Percentiles rank a stretch among this genome's conserved stretches.
These are phyloP conservation scores for Escovopsis sp. DNA, from an alignment of 2,329 filamentous ascomycete genomes.

Conservation along the genomic window DNA sequence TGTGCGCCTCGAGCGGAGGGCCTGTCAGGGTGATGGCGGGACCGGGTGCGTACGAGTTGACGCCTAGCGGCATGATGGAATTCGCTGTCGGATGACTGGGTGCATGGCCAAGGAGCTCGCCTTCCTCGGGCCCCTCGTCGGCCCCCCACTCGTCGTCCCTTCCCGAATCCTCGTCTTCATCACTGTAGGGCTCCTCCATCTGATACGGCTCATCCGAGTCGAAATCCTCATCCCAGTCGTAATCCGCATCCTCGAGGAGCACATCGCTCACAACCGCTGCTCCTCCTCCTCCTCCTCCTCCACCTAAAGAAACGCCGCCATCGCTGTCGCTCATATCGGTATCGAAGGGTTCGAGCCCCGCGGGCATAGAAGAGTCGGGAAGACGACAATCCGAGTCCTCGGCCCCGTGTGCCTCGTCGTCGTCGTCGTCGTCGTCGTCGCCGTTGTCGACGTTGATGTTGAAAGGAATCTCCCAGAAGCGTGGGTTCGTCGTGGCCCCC, in stretches of 20 bases:
- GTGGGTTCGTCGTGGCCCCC: not conserved
- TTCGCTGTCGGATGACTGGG: too few relatives aligned
- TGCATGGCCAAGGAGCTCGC: too few relatives aligned
- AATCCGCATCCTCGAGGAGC: not conserved
- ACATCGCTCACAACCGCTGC: not conserved
- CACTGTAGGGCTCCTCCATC: not conserved
- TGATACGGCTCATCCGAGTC: not conserved
- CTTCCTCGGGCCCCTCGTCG: too few relatives aligned
- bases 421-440: not conserved
- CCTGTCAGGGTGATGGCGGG: too few relatives aligned
- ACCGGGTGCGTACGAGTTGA: too few relatives aligned
- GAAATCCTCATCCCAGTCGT: not conserved
- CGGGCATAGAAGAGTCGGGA: not conserved
- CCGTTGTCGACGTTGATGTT: not conserved
- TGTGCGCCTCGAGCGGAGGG: not conserved
- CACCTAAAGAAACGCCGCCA: constrained; percentile 16
- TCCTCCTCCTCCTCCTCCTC: constrained; percentile 1
- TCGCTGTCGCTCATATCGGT: constrained; percentile 22
- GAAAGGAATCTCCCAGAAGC: not conserved
- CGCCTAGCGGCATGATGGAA: too few relatives aligned
- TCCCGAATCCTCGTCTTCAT: not conserved
- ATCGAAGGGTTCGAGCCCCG: constrained; percentile 6
- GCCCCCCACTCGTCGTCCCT: not conserved
- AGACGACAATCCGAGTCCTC: constrained; percentile 1
- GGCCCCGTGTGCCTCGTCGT: constrained; percentile 2